phyloP scores from a whole-genome alignment of 352 stramenopile species.

The Hyphochytrium catenoides region DNA sequence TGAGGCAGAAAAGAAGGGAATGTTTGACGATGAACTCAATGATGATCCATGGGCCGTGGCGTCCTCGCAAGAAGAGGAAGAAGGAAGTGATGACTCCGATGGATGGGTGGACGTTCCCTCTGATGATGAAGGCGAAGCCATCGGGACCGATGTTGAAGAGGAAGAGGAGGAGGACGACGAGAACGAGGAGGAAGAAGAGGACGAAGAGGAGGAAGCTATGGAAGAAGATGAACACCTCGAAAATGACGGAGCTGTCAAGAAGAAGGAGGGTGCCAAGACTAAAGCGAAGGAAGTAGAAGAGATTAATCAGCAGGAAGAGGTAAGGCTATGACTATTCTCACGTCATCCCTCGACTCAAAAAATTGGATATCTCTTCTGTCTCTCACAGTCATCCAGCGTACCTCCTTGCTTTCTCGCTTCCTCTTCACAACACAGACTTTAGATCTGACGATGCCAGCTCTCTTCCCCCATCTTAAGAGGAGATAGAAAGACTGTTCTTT shows the following conservation, averaged over 20 bases:
- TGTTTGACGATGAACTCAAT: constrained; percentile 52
- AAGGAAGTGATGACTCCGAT: constrained; percentile 23
- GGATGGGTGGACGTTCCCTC: constrained; percentile 47
- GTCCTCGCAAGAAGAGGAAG: constrained; percentile 32
- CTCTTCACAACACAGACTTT: too few relatives aligned
- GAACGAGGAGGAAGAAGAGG: constrained; percentile 15
- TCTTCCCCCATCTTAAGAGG: too few relatives aligned
- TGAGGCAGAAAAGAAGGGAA: constrained; percentile 32
- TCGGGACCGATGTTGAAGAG: too few relatives aligned
- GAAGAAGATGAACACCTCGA: constrained; percentile 18
- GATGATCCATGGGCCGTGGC: constrained; percentile 52
- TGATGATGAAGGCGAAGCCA: constrained; percentile 24
- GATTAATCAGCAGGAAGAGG: constrained; percentile 6
- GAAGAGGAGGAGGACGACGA: constrained; percentile 18
- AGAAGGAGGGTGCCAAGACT: constrained; percentile 1
- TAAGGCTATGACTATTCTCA: constrained; percentile 10
- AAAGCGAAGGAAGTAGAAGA: constrained; percentile 8
- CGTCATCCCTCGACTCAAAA: too few relatives aligned
- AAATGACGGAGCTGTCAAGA: constrained; percentile 8
- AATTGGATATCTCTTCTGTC: too few relatives aligned
- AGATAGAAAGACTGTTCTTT: too few relatives aligned
- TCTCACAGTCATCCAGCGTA: too few relatives aligned
- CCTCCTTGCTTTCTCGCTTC: too few relatives aligned
- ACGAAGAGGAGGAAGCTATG: constrained; percentile 21
- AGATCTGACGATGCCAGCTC: too few relatives aligned